phyloP scores from a whole-genome alignment of 2,329 filamentous ascomycete species.

The Paramyrothecium roridum region DNA sequence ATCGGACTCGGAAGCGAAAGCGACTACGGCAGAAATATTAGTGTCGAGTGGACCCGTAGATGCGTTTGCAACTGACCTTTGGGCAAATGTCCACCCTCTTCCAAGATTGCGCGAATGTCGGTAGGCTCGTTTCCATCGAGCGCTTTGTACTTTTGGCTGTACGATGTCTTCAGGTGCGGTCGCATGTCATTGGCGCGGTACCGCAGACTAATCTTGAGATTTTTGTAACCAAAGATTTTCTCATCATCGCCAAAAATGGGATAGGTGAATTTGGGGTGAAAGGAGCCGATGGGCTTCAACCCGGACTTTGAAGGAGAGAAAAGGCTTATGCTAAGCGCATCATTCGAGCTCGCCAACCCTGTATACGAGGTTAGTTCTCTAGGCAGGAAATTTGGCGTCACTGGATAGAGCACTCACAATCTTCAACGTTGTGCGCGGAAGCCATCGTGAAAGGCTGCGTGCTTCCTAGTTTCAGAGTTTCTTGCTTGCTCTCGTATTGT shows the following conservation, averaged over 20 bases:
- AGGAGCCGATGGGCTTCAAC: slow-evolving; percentile 60
- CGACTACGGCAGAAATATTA: neutral
- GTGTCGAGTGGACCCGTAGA: no score
- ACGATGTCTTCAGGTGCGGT: slow-evolving; percentile 70
- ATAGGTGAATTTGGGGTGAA: slow-evolving; percentile 87
- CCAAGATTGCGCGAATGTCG: slow-evolving; percentile 64
- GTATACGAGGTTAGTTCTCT: slow-evolving; percentile 11
- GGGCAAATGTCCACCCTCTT: slow-evolving; percentile 64
- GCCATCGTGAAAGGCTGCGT: slow-evolving; percentile 17
- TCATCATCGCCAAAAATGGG: slow-evolving; percentile 92
- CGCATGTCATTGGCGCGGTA: slow-evolving; percentile 70
- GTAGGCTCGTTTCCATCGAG: slow-evolving; percentile 66
- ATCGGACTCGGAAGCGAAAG: slow-evolving; percentile 43
- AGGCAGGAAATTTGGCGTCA: slow-evolving; percentile 1
- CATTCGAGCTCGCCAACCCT: slow-evolving; percentile 61
- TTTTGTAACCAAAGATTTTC: slow-evolving; percentile 84
- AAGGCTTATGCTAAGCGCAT: slow-evolving; percentile 61
- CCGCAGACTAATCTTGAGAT: slow-evolving; percentile 70
- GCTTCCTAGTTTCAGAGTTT: no score
- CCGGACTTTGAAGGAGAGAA: slow-evolving; percentile 45
- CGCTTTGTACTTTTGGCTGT: slow-evolving; percentile 66
- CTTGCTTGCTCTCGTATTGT: no score
- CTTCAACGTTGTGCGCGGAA: slow-evolving; percentile 23
- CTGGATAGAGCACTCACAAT: slow-evolving; percentile 23
- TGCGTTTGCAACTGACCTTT: slow-evolving; percentile 44